Evolutionary conservation across 176 grass and related monocot genomes (phyloP).

Genomic region (Rhynchospora pubera): DNA sequence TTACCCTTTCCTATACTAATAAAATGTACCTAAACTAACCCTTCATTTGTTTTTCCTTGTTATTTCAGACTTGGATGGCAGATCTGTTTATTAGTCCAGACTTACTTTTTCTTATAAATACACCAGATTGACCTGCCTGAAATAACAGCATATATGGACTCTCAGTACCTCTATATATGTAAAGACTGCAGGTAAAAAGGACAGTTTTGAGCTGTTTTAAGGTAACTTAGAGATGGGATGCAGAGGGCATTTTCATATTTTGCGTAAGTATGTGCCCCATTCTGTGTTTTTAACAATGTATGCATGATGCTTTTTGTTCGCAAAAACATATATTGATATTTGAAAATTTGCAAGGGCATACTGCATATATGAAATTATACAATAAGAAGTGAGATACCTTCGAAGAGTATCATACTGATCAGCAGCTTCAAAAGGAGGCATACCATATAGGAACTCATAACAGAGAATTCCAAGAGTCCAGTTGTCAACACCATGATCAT

Average conservation of each 20-base stretch:
- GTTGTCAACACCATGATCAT: constrained; percentile 86
- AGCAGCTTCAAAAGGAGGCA: constrained; percentile 70
- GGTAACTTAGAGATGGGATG: neutral
- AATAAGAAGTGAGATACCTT: constrained; percentile 32
- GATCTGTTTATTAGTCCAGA: neutral
- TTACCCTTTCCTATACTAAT: neutral
- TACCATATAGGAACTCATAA: constrained; percentile 85
- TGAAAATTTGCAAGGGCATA: neutral
- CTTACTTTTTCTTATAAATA: too few relatives aligned
- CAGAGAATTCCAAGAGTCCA: constrained; percentile 90
- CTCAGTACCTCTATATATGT: neutral
- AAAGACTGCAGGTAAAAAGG: neutral
- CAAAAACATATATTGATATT: neutral
- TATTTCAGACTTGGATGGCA: neutral
- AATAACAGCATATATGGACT: too few relatives aligned
- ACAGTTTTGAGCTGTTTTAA: neutral
- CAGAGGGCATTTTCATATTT: neutral
- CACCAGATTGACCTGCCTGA: too few relatives aligned
- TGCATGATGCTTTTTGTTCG: neutral
- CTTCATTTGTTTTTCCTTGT: neutral
- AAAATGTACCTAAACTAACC: neutral
- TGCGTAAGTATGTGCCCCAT: neutral
- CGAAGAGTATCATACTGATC: constrained; percentile 56
- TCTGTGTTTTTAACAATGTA: neutral
- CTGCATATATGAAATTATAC: neutral